Conservation (phyloP, 2,329 filamentous ascomycete genomes). For the Trichothecium roseum region DNA sequence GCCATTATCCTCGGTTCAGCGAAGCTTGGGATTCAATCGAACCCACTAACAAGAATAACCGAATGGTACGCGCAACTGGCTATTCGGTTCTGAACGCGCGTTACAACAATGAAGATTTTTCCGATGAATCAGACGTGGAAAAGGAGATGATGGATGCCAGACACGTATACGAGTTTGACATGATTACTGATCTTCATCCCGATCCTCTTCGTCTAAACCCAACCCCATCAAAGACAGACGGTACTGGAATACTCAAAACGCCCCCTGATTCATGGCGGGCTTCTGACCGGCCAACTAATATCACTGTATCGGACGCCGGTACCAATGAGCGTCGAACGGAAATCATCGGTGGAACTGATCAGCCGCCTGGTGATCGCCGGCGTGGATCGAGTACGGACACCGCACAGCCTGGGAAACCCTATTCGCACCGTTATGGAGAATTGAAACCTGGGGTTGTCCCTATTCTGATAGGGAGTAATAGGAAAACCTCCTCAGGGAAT, state of each 20-base stretch:
- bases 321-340: slow-evolving; percentile 34
- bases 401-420: slow-evolving; percentile 37
- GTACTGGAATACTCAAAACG: slow-evolving; percentile 5
- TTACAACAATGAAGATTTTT: slow-evolving; percentile 29
- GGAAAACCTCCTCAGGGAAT: slow-evolving; percentile 50
- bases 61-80: slow-evolving; percentile 23
- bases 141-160: slow-evolving; percentile 22
- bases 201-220: slow-evolving; percentile 43
- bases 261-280: slow-evolving; percentile 4
- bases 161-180: slow-evolving; percentile 15
- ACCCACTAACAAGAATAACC: slow-evolving; percentile 43
- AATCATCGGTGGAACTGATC: slow-evolving; percentile 29
- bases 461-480: slow-evolving; percentile 34
- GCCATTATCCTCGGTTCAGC: slow-evolving; percentile 35
- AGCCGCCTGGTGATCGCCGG: slow-evolving; percentile 7
- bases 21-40: slow-evolving; percentile 46
- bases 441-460: slow-evolving; percentile 43
- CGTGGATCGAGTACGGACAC: slow-evolving; percentile 17
- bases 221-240: slow-evolving; percentile 17
- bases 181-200: slow-evolving; percentile 24
- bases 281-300: slow-evolving; percentile 8
- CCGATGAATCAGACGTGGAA: slow-evolving; percentile 29
- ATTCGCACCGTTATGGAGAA: slow-evolving; percentile 48
- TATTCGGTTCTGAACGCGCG: slow-evolving; percentile 38
- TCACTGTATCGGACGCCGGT: slow-evolving; percentile 31